Percentiles rank a stretch among this genome's conserved stretches.
Evolutionary conservation across 148 eudicot species (phyloP).

Genomic region (Cornus kousa): DNA sequence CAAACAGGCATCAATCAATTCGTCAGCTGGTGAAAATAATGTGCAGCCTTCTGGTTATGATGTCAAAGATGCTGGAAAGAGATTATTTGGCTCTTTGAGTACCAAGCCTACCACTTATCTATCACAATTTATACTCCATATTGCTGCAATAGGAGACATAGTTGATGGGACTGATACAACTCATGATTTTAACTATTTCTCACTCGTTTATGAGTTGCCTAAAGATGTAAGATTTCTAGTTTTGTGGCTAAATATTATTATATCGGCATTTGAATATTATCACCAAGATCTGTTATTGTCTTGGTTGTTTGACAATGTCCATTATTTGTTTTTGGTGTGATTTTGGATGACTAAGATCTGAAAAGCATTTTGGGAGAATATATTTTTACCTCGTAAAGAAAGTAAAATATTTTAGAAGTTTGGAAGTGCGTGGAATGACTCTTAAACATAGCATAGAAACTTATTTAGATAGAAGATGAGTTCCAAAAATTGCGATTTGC

Average conservation of each 20-base stretch:
- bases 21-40: conserved; percentile 50
- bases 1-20: conserved; percentile 34
- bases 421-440: conserved; percentile 5
- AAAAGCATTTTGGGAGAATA: background rate
- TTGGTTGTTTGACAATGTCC: background rate
- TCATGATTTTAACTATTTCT: conserved; percentile 98
- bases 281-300: background rate
- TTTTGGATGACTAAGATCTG: background rate
- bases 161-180: conserved; percentile 99
- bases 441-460: background rate
- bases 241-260: background rate
- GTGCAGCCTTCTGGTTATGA: conserved; percentile 51
- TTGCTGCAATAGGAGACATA: conserved; percentile 99
- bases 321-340: background rate
- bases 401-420: background rate
- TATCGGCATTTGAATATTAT: background rate
- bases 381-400: background rate
- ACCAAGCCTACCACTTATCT: conserved; percentile 80
- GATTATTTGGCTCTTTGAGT: conserved; percentile 68
- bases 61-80: conserved; percentile 70
- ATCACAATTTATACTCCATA: conserved; percentile 92
- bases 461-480: background rate
- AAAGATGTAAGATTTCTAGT: conserved; percentile 69
- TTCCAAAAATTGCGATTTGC: background rate
- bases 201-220: conserved; percentile 96